Conservation (phyloP, 768 basidiomycete species). For the Boletus sp. region DNA sequence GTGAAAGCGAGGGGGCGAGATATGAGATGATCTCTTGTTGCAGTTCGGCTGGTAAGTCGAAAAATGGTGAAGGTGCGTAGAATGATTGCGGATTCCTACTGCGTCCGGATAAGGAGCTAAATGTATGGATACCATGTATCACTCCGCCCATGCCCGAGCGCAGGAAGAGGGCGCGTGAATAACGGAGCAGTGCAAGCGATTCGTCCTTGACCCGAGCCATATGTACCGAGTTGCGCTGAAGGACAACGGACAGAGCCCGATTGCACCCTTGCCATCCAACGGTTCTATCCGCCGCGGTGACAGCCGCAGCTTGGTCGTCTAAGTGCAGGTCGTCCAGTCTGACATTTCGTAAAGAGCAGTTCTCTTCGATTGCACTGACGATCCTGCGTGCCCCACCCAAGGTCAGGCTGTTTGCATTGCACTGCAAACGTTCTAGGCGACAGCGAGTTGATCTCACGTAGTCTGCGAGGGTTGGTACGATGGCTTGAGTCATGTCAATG, state of each 20-base stretch:
- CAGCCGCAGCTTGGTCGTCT: conserved; percentile 27
- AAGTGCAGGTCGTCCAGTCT: conserved; percentile 48
- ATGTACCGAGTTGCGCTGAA: conserved; percentile 43
- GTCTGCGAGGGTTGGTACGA: conserved; percentile 40
- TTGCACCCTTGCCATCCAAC: conserved; percentile 32
- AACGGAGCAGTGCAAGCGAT: conserved; percentile 48
- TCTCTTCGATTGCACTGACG: conserved; percentile 43
- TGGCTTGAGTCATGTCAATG: conserved; percentile 41
- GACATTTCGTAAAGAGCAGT: conserved; percentile 46
- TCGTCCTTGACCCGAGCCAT: conserved; percentile 40
- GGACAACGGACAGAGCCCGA: conserved; percentile 30
- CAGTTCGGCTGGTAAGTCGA: conserved; percentile 53
- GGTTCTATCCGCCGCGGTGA: conserved; percentile 21
- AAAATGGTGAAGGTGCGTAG: conserved; percentile 29
- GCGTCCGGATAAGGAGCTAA: conserved; percentile 3
- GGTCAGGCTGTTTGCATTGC: conserved; percentile 56
- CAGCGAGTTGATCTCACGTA: conserved; percentile 54
- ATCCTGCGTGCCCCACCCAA: conserved; percentile 43
- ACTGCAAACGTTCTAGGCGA: conserved; percentile 45
- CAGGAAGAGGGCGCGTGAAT: conserved; percentile 50
- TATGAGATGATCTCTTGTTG: conserved; percentile 55
- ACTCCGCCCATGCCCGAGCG: conserved; percentile 20
- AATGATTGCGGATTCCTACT: conserved; percentile 6
- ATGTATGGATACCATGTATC: neutral
- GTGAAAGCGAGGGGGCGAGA: conserved; percentile 54